Conservation (phyloP, 805 yeast genomes). For the Candida qinlingensis region DNA sequence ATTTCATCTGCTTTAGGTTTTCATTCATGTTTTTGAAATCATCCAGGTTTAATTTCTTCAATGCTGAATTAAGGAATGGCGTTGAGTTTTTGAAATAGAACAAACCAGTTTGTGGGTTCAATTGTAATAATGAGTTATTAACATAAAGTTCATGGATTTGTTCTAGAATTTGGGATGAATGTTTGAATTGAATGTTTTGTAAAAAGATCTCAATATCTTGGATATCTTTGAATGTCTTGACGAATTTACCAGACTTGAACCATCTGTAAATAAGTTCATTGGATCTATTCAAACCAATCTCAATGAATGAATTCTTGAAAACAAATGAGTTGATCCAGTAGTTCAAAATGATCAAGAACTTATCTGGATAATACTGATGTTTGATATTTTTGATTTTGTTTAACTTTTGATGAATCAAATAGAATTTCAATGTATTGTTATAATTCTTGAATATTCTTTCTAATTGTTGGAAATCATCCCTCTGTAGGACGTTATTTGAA, state of each 20-base stretch:
- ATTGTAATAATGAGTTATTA: constrained; percentile 24
- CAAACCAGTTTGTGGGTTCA: constrained; percentile 29
- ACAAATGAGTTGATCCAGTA: constrained; percentile 59
- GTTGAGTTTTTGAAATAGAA: constrained; percentile 42
- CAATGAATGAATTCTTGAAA: constrained; percentile 48
- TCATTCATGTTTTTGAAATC: constrained; percentile 22
- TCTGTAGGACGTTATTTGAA: constrained; percentile 47
- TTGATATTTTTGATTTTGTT: constrained; percentile 47
- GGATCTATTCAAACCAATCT: constrained; percentile 50
- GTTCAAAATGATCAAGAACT: constrained; percentile 47
- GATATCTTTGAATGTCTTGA: constrained; percentile 28
- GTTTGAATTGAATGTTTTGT: constrained; percentile 34
- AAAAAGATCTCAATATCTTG: constrained; percentile 33
- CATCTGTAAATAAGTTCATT: constrained; percentile 52
- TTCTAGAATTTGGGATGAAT: constrained; percentile 31
- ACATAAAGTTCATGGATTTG: constrained; percentile 28
- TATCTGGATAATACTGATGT: constrained; percentile 51
- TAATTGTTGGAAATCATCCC: constrained; percentile 43
- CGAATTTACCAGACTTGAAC: constrained; percentile 52
- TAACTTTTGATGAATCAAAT: constrained; percentile 54
- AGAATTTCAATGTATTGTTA: constrained; percentile 59
- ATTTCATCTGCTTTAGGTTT: constrained; percentile 16
- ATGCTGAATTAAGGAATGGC: constrained; percentile 22
- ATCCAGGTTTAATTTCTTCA: constrained; percentile 23
- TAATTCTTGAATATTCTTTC: constrained; percentile 54